These are phyloP conservation scores for Fusarium sp. DNA, from an alignment of 2,329 filamentous ascomycete genomes.

Conservation along the genomic window DNA sequence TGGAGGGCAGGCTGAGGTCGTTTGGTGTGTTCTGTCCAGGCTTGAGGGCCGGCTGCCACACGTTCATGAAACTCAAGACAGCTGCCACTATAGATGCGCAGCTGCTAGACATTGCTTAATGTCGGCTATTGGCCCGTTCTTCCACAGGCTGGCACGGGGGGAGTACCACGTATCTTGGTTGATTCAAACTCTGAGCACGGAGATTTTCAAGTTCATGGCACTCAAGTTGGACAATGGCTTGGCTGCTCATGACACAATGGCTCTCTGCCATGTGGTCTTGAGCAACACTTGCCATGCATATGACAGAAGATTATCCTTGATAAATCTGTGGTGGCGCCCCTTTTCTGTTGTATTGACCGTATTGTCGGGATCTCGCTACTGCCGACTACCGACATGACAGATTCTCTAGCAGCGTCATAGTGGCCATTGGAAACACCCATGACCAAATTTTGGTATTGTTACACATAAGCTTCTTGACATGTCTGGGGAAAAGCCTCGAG, in stretches of 20 bases:
- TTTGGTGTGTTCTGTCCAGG: background rate
- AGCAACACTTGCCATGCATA: background rate
- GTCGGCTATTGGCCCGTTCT: background rate
- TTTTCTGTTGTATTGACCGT: no score
- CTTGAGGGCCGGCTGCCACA: no score
- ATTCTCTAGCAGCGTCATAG: background rate
- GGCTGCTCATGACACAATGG: background rate
- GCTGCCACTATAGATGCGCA: background rate
- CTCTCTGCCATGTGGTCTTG: background rate
- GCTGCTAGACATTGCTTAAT: background rate
- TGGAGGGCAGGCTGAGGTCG: background rate
- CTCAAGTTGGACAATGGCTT: background rate
- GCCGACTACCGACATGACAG: background rate
- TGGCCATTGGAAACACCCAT: background rate
- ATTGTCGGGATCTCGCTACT: no score
- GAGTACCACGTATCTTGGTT: background rate
- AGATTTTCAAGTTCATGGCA: background rate
- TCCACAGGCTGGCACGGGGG: background rate
- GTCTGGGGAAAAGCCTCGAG: background rate
- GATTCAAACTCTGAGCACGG: background rate
- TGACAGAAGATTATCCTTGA: background rate
- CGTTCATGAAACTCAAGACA: background rate
- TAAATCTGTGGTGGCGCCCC: background rate
- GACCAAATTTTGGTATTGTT: background rate
- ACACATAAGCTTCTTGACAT: background rate